Evolutionary conservation across 768 basidiomycete genomes (phyloP), one percentile per base, ranked within the genome.

Genomic region (Mycena sanguinolenta): DNA sequence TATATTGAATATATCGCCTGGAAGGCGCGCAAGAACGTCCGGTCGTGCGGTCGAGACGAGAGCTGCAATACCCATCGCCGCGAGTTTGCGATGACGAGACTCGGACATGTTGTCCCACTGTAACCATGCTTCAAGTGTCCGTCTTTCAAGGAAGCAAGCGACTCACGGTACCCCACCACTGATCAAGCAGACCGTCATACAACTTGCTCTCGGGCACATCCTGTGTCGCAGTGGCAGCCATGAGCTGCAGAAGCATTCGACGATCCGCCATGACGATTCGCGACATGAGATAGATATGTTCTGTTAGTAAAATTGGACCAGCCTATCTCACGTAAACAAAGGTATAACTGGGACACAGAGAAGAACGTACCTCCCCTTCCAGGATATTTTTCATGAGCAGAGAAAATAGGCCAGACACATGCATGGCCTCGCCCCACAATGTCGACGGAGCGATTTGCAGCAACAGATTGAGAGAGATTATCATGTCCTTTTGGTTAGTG

Each of bases 71-170:
- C 92, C 95, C 84, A 97, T 91, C 14, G 95, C 94, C 28, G 89
- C 82, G 65, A 97, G 84, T 82, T 97, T 97, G 66, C 96, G 90
- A 70, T 92, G 88, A 13, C 91, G 88, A 1, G 94, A 91, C 77
- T 96, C 94, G 19, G 93, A 92, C 90, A 96, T 93, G 77, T 91
- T 93, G 79, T 97, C 96, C 77, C 96, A 95, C 96, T 97, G 74
- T 3, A 55, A 36, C 19, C 34, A 58, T 39, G 19, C 44, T 46
- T 21, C n/a, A 21, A n/a, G 32, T 17, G n/a, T 30, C 12, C 30
- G 28, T 52, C 25, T 28, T 70, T 14, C 30, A 16, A 8, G 13
- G 34, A 28, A 49, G 8, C 23, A 50, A 36, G n/a, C 21, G 13
- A 82, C 84, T 70, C 78, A 92, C 95, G 78, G 92, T 92, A 46